A percentile compares a stretch with the other conserved stretches of the same genome.
Conservation (phyloP, 2,329 filamentous ascomycete species). For the Blastomyces percursus region DNA sequence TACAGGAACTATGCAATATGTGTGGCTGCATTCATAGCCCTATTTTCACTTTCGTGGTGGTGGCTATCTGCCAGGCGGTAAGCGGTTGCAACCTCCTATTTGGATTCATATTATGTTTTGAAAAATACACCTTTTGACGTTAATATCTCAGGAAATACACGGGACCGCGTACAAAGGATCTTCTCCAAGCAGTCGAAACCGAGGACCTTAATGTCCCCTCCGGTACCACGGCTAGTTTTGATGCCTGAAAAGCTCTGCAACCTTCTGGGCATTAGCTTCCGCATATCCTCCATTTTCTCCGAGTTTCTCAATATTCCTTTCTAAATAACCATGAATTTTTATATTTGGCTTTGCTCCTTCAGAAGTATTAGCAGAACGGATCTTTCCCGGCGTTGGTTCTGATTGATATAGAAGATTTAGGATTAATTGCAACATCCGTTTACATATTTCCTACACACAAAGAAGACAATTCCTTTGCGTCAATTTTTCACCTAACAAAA, state of each 20-base stretch:
- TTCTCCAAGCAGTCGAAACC: conserved; percentile 27
- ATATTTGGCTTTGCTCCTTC: background rate
- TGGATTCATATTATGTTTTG: background rate
- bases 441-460: background rate
- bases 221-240: conserved; percentile 6
- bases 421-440: background rate
- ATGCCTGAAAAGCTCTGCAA: conserved; percentile 2
- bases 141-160: conserved; percentile 42
- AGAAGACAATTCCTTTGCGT: background rate
- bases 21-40: conserved; percentile 36
- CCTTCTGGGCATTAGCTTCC: background rate
- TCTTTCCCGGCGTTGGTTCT: background rate
- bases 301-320: background rate
- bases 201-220: conserved; percentile 20
- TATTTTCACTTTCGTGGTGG: conserved; percentile 44
- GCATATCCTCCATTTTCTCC: background rate
- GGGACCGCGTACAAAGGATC: conserved; percentile 48
- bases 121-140: background rate
- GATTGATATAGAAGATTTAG: background rate
- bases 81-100: conserved; percentile 6
- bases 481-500: background rate
- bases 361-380: background rate
- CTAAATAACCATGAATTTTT: background rate
- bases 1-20: conserved; percentile 40
- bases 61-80: conserved; percentile 33